These are phyloP conservation scores for Fraxinus nigra DNA, from an alignment of 305 asterid genomes.

Conservation along the genomic window DNA sequence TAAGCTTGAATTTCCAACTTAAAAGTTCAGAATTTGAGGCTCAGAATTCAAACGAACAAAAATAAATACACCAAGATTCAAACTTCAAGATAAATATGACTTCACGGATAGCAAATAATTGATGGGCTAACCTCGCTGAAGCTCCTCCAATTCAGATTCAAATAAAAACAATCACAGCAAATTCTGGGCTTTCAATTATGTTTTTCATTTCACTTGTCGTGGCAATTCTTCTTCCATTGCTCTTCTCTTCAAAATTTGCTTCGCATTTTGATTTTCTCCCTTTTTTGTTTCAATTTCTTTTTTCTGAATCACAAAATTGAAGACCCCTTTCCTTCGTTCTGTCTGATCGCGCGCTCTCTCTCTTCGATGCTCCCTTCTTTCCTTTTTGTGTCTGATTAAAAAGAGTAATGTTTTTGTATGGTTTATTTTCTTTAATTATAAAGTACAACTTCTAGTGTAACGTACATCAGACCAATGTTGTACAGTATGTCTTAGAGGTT, in stretches of 20 bases:
- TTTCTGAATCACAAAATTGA: conserved; percentile 35
- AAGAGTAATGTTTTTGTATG: conserved; percentile 21
- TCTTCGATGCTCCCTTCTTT: conserved; percentile 25
- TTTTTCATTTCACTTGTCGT: conserved; percentile 30
- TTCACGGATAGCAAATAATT: conserved; percentile 16
- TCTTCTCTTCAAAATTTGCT: conserved; percentile 26
- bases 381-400: conserved; percentile 39
- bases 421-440: conserved; percentile 10
- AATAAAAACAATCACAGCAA: conserved; percentile 9
- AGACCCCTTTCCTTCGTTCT: conserved; percentile 37
- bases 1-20: conserved; percentile 67
- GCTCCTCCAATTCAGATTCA: conserved; percentile 31
- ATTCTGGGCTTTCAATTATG: conserved; percentile 8
- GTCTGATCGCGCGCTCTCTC: conserved; percentile 11
- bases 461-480: not conserved
- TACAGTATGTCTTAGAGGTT: not conserved
- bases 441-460: not conserved
- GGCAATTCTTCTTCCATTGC: conserved; percentile 41
- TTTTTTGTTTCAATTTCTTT: not conserved
- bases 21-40: conserved; percentile 58
- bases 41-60: conserved; percentile 39
- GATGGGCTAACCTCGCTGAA: conserved; percentile 41
- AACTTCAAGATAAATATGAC: conserved; percentile 35
- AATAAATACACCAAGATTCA: conserved; percentile 28
- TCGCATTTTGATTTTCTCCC: conserved; percentile 21